Percentiles rank a stretch among this genome's conserved stretches.
Evolutionary conservation across 106 monocot species (phyloP).

Genomic region (Dendrobium nobile): DNA sequence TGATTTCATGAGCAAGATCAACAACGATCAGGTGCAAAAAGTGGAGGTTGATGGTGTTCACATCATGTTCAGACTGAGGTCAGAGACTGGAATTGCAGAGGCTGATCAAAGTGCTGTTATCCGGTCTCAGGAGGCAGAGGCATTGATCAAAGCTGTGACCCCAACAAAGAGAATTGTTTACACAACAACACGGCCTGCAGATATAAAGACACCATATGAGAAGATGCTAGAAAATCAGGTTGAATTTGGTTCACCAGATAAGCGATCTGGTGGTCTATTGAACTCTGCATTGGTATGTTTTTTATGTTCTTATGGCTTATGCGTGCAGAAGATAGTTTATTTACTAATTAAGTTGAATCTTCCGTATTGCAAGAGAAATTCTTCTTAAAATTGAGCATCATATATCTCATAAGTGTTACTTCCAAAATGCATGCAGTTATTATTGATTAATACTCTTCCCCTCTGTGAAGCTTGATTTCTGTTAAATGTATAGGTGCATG

Average conservation of each 20-base stretch:
- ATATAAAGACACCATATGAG: conserved; percentile 97
- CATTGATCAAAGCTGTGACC: conserved; percentile 29
- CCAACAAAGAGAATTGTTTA: conserved; percentile 77
- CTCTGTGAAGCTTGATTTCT: background rate
- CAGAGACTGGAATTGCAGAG: conserved; percentile 20
- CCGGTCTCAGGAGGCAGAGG: conserved; percentile 47
- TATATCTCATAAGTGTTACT: background rate
- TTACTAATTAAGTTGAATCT: background rate
- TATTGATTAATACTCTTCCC: background rate
- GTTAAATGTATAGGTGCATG: background rate
- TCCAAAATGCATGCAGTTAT: background rate
- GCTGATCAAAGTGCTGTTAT: conserved; percentile 20
- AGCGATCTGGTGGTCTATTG: conserved; percentile 77
- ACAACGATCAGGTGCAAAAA: conserved; percentile 75
- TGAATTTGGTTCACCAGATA: conserved; percentile 97
- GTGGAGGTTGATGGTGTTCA: conserved; percentile 97
- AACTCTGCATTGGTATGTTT: conserved; percentile 75
- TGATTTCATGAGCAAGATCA: conserved; percentile 87
- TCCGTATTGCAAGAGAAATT: background rate
- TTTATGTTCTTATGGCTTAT: background rate
- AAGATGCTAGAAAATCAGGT: conserved; percentile 96
- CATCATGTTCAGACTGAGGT: conserved; percentile 70
- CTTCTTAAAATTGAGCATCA: background rate
- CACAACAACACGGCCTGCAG: conserved; percentile 73
- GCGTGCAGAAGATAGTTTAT: background rate